Evolutionary conservation across 75 land plant genomes (phyloP).

Genomic region (Pinus tabuliformis): DNA sequence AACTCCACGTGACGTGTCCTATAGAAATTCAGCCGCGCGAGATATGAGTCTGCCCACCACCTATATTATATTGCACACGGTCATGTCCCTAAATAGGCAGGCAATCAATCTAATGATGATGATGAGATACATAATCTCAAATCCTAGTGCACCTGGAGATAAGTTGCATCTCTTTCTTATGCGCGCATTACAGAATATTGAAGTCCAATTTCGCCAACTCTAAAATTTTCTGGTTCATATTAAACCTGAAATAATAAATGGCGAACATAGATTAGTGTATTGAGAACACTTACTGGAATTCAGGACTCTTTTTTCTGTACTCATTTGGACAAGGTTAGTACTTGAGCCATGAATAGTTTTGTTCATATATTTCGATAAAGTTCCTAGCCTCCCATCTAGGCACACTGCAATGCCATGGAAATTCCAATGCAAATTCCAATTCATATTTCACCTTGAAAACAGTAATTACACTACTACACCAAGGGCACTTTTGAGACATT

Average conservation of each 20-base stretch:
- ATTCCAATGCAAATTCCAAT: no score
- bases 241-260: background rate
- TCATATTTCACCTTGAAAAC: no score
- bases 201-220: background rate
- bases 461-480: no score
- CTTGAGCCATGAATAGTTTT: background rate
- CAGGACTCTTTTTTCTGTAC: no score
- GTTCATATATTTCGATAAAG: background rate
- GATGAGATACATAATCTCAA: background rate
- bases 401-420: background rate
- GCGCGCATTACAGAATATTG: background rate
- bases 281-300: constrained; percentile 9
- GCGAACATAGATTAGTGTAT: constrained; percentile 11
- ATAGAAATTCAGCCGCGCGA: background rate
- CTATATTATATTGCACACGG: background rate
- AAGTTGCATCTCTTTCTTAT: background rate
- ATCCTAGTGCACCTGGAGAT: no score
- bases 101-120: no score
- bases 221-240: background rate
- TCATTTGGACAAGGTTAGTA: background rate
- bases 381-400: background rate
- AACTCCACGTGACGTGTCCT: background rate
- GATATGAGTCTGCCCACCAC: background rate
- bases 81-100: no score
- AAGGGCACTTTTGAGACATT: no score